Conservation (phyloP, 1,284 basidiomycete genomes). For the Blastosporella zonata region DNA sequence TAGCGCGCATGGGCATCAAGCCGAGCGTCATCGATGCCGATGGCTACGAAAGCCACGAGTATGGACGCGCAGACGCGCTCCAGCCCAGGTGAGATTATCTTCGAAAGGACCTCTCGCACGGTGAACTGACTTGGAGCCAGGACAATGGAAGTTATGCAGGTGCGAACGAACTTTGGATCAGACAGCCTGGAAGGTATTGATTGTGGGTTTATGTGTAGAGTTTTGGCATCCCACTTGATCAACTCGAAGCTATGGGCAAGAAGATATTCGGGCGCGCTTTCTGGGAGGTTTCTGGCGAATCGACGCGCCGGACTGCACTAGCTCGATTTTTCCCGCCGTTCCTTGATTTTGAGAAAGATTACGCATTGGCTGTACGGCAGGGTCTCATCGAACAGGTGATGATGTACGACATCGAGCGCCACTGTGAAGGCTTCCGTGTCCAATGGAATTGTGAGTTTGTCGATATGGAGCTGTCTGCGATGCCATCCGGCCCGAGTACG, state of each 20-base stretch:
- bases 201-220: background rate
- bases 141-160: conserved; percentile 19
- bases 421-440: conserved; percentile 14
- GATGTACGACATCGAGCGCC: conserved; percentile 17
- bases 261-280: conserved; percentile 18
- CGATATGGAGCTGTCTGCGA: conserved; percentile 13
- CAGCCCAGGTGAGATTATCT: conserved; percentile 13
- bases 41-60: conserved; percentile 16
- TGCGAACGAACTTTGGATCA: background rate
- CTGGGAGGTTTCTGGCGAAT: conserved; percentile 16
- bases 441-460: conserved; percentile 17
- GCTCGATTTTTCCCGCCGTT: conserved; percentile 18
- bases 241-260: conserved; percentile 16
- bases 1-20: conserved; percentile 16
- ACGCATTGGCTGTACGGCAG: conserved; percentile 16
- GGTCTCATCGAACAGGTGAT: conserved; percentile 19
- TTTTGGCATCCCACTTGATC: conserved; percentile 14
- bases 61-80: conserved; percentile 17
- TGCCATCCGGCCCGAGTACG: conserved; percentile 6
- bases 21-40: conserved; percentile 15
- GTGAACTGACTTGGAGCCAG: conserved; percentile 2
- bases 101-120: background rate
- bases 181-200: background rate
- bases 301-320: conserved; percentile 13
- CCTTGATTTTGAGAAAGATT: conserved; percentile 19